Evolutionary conservation across 805 yeast species (phyloP).

Genomic region (Saturnispora bothae): DNA sequence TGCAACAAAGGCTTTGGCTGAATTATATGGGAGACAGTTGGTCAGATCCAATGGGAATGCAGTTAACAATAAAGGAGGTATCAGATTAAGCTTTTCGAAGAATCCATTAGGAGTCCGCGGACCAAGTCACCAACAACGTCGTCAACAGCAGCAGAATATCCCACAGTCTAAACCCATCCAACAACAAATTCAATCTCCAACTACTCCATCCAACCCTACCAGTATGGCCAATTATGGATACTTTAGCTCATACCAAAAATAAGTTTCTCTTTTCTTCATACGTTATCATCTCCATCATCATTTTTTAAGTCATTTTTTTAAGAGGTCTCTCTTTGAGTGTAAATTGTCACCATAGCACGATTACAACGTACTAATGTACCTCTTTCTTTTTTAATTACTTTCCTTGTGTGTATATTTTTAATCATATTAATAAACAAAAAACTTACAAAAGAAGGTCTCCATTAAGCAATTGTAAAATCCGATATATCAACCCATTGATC

Average conservation of each 20-base stretch:
- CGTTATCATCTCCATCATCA: no score
- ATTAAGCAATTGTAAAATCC: not conserved
- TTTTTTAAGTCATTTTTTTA: no score
- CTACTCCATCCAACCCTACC: not conserved
- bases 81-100: constrained; percentile 85
- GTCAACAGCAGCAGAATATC: not conserved
- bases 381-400: no score
- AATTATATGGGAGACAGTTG: constrained; percentile 83
- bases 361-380: no score
- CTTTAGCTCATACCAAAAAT: constrained; percentile 2
- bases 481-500: constrained; percentile 3
- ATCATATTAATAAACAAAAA: no score
- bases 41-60: constrained; percentile 57
- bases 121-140: constrained; percentile 20
- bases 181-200: no score
- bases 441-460: no score
- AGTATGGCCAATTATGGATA: constrained; percentile 4
- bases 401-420: no score
- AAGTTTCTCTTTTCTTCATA: no score
- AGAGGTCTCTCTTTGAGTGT: no score
- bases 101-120: constrained; percentile 97
- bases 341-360: no score
- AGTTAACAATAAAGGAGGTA: constrained; percentile 65
- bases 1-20: constrained; percentile 91
- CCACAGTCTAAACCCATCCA: no score